Evolutionary conservation across 225 moss, liverwort and hornwort genomes (phyloP), one percentile per base, ranked within the genome.

Genomic region (Sphagnum contortum): DNA sequence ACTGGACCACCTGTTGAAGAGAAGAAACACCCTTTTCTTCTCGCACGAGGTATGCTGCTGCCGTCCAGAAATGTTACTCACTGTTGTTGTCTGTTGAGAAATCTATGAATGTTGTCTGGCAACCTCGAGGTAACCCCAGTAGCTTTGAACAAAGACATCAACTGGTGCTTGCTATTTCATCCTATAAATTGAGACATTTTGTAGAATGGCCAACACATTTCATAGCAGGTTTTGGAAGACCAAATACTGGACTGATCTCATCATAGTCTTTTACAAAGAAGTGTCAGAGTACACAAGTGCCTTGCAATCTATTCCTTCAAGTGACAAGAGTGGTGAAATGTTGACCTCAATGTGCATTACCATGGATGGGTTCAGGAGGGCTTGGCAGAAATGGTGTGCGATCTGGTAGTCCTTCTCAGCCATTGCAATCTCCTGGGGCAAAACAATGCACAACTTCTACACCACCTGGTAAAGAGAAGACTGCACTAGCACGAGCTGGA

Each of bases 11-110:
- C 29, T 29, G 29, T 29, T 0, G 29, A 29, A 29, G 29, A 79
- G 65, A 83, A 76, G 61, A 83, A 83, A 66, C 79, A 83, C 12
- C 65, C 79, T 0, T 83, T 76, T 55, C 71, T 63, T n/a, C 63
- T 83, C 6, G 76, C 82, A 5, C 60, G 73, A 76, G 82, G 82
- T 79, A 79, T 79, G 79, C 68, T 29, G 49, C 3, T 68, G 9
- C 29, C 58, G 29, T 29, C 29, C 29, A 29, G 29, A 58, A 44
- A 58, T 58, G 14, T 44, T 5, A 11, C n/a, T 4, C 58, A 5
- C 3, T 4, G 9, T 3, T 58, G n/a, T 3, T 58, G 3, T 58
- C 3, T 6, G 13, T 6, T 5, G 13, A 3, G 58, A 13, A 44
- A 3, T 58, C 44, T 5, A 14, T 6, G n/a, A 58, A 44, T 3